Base-by-base conservation (phyloP, 768 basidiomycete genomes). In the Amylocystis lapponica region DNA sequence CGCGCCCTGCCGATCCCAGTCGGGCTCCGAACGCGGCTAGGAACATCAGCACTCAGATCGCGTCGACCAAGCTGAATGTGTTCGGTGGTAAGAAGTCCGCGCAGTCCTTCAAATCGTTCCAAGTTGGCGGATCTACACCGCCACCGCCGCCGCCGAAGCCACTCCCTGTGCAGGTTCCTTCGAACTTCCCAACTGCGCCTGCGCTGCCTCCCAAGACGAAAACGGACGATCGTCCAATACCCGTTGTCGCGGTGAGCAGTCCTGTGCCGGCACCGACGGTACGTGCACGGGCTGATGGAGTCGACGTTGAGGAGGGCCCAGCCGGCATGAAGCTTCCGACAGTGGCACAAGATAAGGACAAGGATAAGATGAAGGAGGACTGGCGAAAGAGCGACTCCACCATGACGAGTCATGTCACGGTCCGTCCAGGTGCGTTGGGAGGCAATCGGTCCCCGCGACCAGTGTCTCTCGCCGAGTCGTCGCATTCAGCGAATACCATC, bases 361-460 rank as follows among this genome's bases (percentile, higher is more conserved):
- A 58, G 19, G 70, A 68, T 47, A 68, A 69, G 46, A 53, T 58
- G 55, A 88, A 83, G 66, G 86, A 89, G 49, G 69, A 71, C 25
- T 84, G 86, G 82, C 68, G 86, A 55, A 86, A 84, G 65, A 87
- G 86, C 52, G 86, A 90, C 61, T 81, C 86, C 5, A 87, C 85
- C n/a, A 77, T 82, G 57, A 57, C 57, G 27, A 82, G 84, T 54
- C 79, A 82, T 56, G 75, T 76, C 49, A 88, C 86, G 16, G 76
- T 86, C 43, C 75, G 84, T 23, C 76, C 80, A 27, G 57, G 61
- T 13, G 68, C 76, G 11, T 64, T 68, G 25, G 53, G 59, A 3
- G 54, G 66, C 12, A 57, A 55, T 26, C 70, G 69, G 26, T 73
- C 72, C 21, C 66, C 81, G 2, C 72, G 86, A 13, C 86, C 86